These are phyloP conservation scores for Physcomitrium patens DNA, from an alignment of 225 moss, liverwort and hornwort species.

Conservation along the genomic window DNA sequence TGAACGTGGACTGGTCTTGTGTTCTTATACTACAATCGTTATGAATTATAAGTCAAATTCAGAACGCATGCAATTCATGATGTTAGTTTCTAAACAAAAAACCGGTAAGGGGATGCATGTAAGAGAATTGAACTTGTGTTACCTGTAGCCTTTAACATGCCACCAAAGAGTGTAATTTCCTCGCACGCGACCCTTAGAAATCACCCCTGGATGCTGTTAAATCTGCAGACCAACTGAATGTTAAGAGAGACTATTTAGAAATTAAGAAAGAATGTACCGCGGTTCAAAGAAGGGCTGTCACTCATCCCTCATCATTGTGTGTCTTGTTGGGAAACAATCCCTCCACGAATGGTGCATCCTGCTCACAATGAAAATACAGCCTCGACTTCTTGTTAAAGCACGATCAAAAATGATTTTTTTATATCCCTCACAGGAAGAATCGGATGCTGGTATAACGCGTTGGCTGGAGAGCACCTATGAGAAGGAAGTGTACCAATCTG, in stretches of 20 bases:
- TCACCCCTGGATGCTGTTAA: no score
- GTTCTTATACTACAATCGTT: constrained; percentile 52
- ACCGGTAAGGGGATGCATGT: constrained; percentile 24
- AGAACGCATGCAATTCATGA: constrained; percentile 43
- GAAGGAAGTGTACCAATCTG: constrained; percentile 24
- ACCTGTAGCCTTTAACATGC: no score
- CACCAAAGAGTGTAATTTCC: no score
- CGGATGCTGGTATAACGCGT: constrained; percentile 30
- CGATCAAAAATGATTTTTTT: constrained; percentile 25
- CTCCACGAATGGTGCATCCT: background rate
- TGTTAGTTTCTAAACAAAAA: constrained; percentile 38
- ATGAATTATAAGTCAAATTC: constrained; percentile 51
- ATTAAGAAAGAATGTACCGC: background rate
- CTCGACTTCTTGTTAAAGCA: background rate
- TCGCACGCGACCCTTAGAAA: no score
- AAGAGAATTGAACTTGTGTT: no score
- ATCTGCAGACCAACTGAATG: no score
- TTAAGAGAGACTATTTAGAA: no score
- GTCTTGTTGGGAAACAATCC: constrained; percentile 3
- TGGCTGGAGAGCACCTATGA: constrained; percentile 38
- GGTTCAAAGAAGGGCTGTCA: constrained; percentile 24
- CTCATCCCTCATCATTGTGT: background rate
- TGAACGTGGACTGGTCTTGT: constrained; percentile 69
- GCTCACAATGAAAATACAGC: background rate
- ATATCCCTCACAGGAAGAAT: constrained; percentile 43